These are phyloP conservation scores for Notholithocarpus densiflorus DNA, from an alignment of 306 rosid species.

Conservation along the genomic window DNA sequence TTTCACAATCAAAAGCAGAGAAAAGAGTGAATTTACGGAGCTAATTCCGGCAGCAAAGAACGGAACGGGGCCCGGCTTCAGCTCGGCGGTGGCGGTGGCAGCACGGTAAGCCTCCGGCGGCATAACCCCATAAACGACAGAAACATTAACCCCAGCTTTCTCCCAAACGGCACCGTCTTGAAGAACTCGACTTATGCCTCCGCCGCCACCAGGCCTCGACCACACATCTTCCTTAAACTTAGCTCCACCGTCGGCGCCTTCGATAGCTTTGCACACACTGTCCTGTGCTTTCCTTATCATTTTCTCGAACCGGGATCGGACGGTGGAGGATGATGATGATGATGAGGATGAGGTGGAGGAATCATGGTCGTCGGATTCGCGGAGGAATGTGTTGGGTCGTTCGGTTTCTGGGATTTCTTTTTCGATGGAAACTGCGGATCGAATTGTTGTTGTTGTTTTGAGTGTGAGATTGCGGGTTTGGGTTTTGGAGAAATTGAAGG, in stretches of 20 bases:
- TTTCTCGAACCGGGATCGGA: constrained; percentile 85
- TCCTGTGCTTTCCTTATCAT: constrained; percentile 97
- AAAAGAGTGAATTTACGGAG: constrained; percentile 50
- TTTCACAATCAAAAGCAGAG: not conserved
- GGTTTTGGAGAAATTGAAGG: not conserved
- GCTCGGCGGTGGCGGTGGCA: constrained; percentile 56
- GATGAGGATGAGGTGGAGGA: constrained; percentile 36
- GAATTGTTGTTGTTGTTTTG: not conserved
- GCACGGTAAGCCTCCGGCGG: constrained; percentile 99
- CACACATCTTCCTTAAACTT: constrained; percentile 88
- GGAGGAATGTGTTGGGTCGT: constrained; percentile 77
- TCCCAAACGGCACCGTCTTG: constrained; percentile 95
- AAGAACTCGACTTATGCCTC: constrained; percentile 93
- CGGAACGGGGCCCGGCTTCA: constrained; percentile 84
- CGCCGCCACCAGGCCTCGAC: constrained; percentile 99
- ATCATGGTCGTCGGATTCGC: constrained; percentile 39
- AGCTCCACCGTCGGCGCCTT: constrained; percentile 74
- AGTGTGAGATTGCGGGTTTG: not conserved
- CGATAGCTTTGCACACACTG: constrained; percentile 70
- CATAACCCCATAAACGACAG: constrained; percentile 94
- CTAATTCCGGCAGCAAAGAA: constrained; percentile 96
- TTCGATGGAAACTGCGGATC: constrained; percentile 60
- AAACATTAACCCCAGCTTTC: constrained; percentile 97
- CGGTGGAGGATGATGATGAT: constrained; percentile 39
- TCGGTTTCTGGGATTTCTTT: constrained; percentile 76